Conservation (phyloP, 768 basidiomycete species). For the Nidula microcarpa region DNA sequence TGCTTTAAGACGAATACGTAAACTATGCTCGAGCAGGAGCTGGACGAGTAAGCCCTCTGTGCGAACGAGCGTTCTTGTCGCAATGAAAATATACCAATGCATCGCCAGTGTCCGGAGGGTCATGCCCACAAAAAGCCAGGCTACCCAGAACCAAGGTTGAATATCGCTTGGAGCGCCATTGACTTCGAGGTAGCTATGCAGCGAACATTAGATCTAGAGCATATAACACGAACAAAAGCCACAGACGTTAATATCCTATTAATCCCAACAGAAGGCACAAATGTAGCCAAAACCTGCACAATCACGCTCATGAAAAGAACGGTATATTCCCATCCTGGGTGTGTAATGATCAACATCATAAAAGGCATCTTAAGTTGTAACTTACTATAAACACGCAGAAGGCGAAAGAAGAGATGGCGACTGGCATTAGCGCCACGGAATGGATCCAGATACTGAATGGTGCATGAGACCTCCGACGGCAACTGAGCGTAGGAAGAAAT, state of each 20-base stretch:
- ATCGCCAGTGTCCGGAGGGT: constrained; percentile 35
- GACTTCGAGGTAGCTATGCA: constrained; percentile 52
- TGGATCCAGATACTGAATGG: constrained; percentile 31
- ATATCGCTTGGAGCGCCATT: constrained; percentile 42
- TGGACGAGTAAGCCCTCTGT: constrained; percentile 41
- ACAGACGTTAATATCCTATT: constrained; percentile 35
- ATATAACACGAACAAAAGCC: constrained; percentile 1
- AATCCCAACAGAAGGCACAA: constrained; percentile 35
- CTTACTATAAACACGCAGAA: constrained; percentile 34
- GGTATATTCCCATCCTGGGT: constrained; percentile 22
- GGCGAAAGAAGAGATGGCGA: constrained; percentile 42
- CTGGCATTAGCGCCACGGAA: constrained; percentile 30
- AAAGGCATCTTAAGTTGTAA: not conserved
- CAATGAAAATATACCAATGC: constrained; percentile 52
- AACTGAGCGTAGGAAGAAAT: constrained; percentile 7
- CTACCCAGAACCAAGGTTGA: constrained; percentile 71
- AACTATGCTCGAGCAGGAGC: constrained; percentile 40
- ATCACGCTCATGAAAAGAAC: constrained; percentile 22
- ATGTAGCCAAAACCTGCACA: constrained; percentile 18
- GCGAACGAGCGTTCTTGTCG: constrained; percentile 36
- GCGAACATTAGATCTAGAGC: not conserved
- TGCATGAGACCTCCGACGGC: constrained; percentile 15
- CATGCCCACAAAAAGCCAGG: constrained; percentile 46
- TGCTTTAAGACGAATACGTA: constrained; percentile 62
- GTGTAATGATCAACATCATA: not conserved